Conservation (phyloP, 768 basidiomycete genomes). For the Psilocybe sp. region DNA sequence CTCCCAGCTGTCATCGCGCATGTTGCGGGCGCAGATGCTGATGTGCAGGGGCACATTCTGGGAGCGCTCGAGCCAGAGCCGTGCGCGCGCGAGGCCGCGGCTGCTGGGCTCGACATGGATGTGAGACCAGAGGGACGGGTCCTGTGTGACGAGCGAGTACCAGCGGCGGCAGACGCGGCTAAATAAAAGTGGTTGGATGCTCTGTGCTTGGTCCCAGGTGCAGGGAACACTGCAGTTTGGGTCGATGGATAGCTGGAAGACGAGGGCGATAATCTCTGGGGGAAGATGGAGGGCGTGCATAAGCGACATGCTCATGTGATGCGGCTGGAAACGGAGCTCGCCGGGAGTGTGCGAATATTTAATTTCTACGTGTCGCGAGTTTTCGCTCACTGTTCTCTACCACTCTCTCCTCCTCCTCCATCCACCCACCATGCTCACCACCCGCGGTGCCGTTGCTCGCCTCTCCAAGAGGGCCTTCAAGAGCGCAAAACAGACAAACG, state of each 20-base stretch:
- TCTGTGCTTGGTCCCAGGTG: background rate
- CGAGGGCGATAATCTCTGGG: slow-evolving; percentile 17
- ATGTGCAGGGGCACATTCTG: slow-evolving; percentile 14
- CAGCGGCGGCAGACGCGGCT: slow-evolving; percentile 19
- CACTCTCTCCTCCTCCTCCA: slow-evolving; percentile 25
- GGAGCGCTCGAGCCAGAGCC: slow-evolving; percentile 15
- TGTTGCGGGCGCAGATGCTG: slow-evolving; percentile 10
- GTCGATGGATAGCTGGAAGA: slow-evolving; percentile 17
- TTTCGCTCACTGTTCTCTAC: slow-evolving; percentile 26
- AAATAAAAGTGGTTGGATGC: slow-evolving; percentile 11
- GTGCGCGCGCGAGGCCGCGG: slow-evolving; percentile 3
- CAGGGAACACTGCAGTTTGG: slow-evolving; percentile 8
- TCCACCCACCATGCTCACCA: slow-evolving; percentile 70
- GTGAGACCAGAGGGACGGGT: slow-evolving; percentile 16
- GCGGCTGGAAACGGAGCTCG: slow-evolving; percentile 33
- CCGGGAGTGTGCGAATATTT: slow-evolving; percentile 47
- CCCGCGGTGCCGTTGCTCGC: slow-evolving; percentile 83
- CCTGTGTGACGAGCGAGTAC: slow-evolving; percentile 15
- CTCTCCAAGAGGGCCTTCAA: slow-evolving; percentile 82
- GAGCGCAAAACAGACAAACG: slow-evolving; percentile 69
- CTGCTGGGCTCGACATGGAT: slow-evolving; percentile 13
- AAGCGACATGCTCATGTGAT: slow-evolving; percentile 8
- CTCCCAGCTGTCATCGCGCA: slow-evolving; percentile 1
- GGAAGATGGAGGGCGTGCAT: slow-evolving; percentile 16
- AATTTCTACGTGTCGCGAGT: slow-evolving; percentile 45